Evolutionary conservation across 768 basidiomycete genomes (phyloP), one percentile per base, ranked within the genome.

Genomic region (Hygrophorus russula): DNA sequence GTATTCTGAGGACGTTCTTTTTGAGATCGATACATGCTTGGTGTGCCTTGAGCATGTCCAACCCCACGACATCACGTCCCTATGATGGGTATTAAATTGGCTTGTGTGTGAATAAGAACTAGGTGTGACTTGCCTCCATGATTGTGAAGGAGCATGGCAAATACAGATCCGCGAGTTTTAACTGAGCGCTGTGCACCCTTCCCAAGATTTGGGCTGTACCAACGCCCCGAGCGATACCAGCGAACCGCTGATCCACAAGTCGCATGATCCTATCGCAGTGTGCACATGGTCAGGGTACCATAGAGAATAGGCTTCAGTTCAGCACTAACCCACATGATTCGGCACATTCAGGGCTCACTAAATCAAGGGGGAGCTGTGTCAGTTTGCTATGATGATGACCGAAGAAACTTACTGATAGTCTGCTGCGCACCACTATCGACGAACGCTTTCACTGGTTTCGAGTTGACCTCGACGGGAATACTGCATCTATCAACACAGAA

Each of bases 1-100:
- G 87, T 39, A 99, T 97, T n/a, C 90, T 76, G 15, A 99, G 77
- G 10, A 86, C 85, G 50, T 80, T 78, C 60, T 90, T 90, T 52
- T 81, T 71, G 17, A 99, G 75, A 61, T 99, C 96, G 59, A 99
- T 97, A 56, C 81, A 87, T 4, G 92, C 94, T 57, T 96, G 92
- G 59, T 97, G 88, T 0, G 92, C 87, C 62, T 91, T 97, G 48
- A 98, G 77, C 96, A 98, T 98, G 70, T 99, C 96, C n/a, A 99
- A 73, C 5, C 96, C 96, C 33, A 99, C 94, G 36, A 98, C 91
- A 45, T 86, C 81, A 27, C 81, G 77, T 30, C 92, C 92, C 86
- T 91, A 45, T 24, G 18, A 18, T 35, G n/a, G 36, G 20, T 31
- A 27, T 18, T 17, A 28, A 39, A 24, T 14, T 44, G 41, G 31